These are phyloP conservation scores for Eucalyptus lansdowneana DNA, from an alignment of 345 rosid species.

Conservation along the genomic window DNA sequence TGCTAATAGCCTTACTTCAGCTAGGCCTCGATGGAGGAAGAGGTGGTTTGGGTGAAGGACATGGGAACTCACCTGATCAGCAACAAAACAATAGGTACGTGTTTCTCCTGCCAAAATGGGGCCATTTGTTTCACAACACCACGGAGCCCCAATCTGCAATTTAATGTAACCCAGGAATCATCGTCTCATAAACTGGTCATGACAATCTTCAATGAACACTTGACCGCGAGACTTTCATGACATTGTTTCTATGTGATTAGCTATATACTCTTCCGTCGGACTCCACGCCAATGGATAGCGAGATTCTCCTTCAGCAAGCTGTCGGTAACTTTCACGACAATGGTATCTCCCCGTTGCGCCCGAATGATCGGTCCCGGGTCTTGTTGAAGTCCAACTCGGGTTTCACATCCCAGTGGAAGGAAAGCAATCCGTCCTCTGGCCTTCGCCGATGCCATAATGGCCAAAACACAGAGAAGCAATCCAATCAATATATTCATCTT, in stretches of 20 bases:
- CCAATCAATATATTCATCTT: too few species aligned
- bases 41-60: background rate
- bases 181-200: too few species aligned
- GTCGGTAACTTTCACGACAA: slow-evolving; percentile 62
- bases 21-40: background rate
- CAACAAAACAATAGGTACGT: slow-evolving; percentile 37
- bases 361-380: slow-evolving; percentile 58
- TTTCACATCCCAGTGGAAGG: slow-evolving; percentile 52
- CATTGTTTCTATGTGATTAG: background rate
- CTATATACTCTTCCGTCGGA: slow-evolving; percentile 30
- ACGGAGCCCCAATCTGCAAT: slow-evolving; percentile 48
- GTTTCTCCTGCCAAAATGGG: slow-evolving; percentile 66
- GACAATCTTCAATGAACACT: background rate
- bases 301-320: slow-evolving; percentile 43
- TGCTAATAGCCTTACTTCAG: background rate
- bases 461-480: too few species aligned
- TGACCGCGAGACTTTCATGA: too few species aligned
- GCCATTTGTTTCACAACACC: slow-evolving; percentile 26
- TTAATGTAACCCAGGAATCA: background rate
- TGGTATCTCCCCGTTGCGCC: slow-evolving; percentile 46
- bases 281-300: slow-evolving; percentile 82
- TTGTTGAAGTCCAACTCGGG: slow-evolving; percentile 45
- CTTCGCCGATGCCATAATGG: too few species aligned
- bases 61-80: slow-evolving; percentile 28
- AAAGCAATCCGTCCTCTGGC: slow-evolving; percentile 25